phyloP scores from a whole-genome alignment of 2,329 filamentous ascomycete species.

The Pyricularia grisea region DNA sequence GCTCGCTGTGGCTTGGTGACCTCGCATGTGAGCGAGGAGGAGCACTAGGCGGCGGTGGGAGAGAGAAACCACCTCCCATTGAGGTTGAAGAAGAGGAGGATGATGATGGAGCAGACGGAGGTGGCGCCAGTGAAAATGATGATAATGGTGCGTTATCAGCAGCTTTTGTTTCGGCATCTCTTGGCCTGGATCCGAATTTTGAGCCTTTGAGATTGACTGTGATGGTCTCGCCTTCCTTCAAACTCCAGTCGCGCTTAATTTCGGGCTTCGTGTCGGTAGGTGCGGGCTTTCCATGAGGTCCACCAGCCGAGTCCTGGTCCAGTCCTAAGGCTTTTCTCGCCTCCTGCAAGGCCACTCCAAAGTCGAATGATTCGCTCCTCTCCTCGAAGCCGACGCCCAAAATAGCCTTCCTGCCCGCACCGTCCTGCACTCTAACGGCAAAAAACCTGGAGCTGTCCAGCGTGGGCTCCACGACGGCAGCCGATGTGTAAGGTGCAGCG shows the following conservation, averaged over 20 bases:
- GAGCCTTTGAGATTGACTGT: constrained; percentile 62
- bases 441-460: constrained; percentile 79
- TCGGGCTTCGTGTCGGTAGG: constrained; percentile 26
- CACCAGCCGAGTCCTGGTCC: constrained; percentile 41
- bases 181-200: constrained; percentile 39
- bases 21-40: constrained; percentile 19
- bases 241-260: constrained; percentile 66
- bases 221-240: constrained; percentile 87
- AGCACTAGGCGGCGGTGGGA: constrained; percentile 61
- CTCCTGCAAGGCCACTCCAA: constrained; percentile 72
- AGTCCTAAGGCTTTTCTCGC: constrained; percentile 60
- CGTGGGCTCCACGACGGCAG: constrained; percentile 63
- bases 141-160: constrained; percentile 26
- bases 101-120: constrained; percentile 36
- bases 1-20: constrained; percentile 49
- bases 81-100: neutral
- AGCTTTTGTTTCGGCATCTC: constrained; percentile 8
- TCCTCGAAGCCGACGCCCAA: constrained; percentile 85
- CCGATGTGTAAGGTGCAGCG: constrained; percentile 65
- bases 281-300: neutral
- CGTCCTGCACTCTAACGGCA: constrained; percentile 69
- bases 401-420: constrained; percentile 64
- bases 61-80: constrained; percentile 20
- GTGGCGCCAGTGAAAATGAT: constrained; percentile 67
- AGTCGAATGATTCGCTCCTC: constrained; percentile 76